phyloP scores from a whole-genome alignment of 2,329 filamentous ascomycete species.

The Epicoccum nigrum region DNA sequence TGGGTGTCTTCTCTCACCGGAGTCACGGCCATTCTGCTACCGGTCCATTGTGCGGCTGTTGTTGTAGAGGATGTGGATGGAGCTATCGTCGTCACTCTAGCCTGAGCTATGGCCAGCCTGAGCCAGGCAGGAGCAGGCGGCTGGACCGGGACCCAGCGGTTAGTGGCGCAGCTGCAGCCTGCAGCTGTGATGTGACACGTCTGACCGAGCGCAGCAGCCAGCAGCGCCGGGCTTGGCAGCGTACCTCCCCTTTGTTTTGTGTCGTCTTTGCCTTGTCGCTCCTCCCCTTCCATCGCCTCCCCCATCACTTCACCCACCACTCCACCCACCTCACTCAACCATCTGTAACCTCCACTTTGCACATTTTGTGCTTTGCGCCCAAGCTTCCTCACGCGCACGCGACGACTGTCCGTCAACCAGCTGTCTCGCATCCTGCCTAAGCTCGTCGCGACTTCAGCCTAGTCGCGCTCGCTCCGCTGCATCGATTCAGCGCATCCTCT shows the following conservation, averaged over 20 bases:
- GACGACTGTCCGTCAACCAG: constrained; percentile 18
- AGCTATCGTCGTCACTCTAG: constrained; percentile 32
- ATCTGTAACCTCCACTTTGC: constrained; percentile 17
- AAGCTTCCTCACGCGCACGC: constrained; percentile 20
- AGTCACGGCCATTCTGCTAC: constrained; percentile 51
- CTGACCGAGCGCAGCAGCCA: too few relatives aligned
- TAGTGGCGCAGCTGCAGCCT: constrained; percentile 13
- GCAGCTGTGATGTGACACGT: constrained; percentile 2
- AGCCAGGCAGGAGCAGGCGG: constrained; percentile 22
- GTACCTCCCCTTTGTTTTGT: constrained; percentile 19
- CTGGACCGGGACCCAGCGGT: too few relatives aligned
- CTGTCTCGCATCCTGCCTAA: constrained; percentile 28
- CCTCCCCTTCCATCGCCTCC: constrained; percentile 10
- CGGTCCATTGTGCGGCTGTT: constrained; percentile 23
- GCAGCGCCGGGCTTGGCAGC: constrained; percentile 1
- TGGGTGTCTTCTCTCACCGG: constrained; percentile 37
- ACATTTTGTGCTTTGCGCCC: constrained; percentile 16
- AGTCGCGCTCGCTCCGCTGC: constrained; percentile 21
- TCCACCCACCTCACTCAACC: constrained; percentile 10
- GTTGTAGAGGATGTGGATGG: constrained; percentile 20
- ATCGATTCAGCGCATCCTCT: constrained; percentile 21
- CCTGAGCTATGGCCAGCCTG: constrained; percentile 14
- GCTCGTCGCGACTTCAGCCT: constrained; percentile 25
- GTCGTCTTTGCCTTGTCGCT: too few relatives aligned
- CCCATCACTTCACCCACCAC: too few relatives aligned